Percentiles rank a stretch among this genome's conserved stretches.
phyloP scores from a whole-genome alignment of 2,329 filamentous ascomycete genomes.

The Colletotrichum euphorbiae region DNA sequence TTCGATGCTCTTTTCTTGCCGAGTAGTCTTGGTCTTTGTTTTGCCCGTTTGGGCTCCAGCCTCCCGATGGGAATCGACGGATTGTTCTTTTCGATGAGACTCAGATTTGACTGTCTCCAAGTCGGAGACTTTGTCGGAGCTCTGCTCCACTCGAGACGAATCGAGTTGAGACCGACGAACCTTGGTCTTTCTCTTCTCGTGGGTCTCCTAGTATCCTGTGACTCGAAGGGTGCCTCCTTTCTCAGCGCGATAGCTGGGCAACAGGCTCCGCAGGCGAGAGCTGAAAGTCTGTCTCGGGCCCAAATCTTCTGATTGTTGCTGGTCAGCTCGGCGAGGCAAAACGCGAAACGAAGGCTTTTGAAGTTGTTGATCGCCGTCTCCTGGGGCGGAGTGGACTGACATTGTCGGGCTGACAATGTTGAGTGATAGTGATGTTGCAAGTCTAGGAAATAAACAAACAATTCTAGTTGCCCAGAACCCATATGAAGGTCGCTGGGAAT shows the following conservation, averaged over 20 bases:
- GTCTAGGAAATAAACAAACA: conserved; percentile 31
- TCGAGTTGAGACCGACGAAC: conserved; percentile 9
- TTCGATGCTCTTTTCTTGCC: conserved; percentile 12
- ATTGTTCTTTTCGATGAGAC: conserved; percentile 6
- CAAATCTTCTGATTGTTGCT: background rate
- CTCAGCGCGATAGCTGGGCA: conserved; percentile 63
- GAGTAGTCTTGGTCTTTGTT: background rate
- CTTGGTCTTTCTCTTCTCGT: conserved; percentile 37
- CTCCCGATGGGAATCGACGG: conserved; percentile 7
- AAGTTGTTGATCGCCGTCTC: background rate
- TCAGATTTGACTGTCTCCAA: conserved; percentile 52
- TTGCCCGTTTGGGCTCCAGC: background rate
- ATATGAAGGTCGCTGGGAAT: conserved; percentile 4
- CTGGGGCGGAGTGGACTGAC: conserved; percentile 20
- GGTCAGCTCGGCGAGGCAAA: background rate
- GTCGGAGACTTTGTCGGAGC: conserved; percentile 48
- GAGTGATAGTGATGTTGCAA: conserved; percentile 4
- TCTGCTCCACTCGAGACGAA: conserved; percentile 20
- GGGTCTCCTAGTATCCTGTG: conserved; percentile 46
- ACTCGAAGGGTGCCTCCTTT: conserved; percentile 60
- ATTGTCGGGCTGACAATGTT: conserved; percentile 1
- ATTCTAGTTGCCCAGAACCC: background rate
- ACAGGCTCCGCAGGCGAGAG: conserved; percentile 57
- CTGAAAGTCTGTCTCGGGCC: conserved; percentile 47
- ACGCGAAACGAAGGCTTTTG: conserved; percentile 21